Evolutionary conservation across 768 basidiomycete genomes (phyloP), one percentile per base, ranked within the genome.

Genomic region (Amanita brunnescens): DNA sequence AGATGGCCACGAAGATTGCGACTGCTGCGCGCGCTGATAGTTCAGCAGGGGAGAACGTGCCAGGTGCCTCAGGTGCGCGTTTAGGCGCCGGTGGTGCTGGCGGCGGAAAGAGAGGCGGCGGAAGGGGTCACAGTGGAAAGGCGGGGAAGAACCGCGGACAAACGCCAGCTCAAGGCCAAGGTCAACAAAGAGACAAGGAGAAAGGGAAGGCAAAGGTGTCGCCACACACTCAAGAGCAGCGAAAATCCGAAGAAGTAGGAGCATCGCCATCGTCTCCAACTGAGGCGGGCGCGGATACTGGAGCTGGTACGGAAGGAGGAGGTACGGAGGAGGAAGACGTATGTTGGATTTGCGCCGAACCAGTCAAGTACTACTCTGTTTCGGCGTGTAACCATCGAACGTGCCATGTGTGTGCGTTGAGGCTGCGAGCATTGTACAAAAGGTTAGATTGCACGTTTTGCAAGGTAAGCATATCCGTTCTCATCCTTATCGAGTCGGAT

Each of bases 261-360:
- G 8, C 14, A 16, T n/a, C 33, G 14, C 23, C 3, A 37, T 30
- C 32, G 20, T 16, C n/a, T 18, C 39, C 39, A 7, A 7, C 39
- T 13, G 18, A 26, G 14, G 34, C 16, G 8, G n/a, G 21, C 21
- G 13, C 29, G 13, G 30, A 18, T 2, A 32, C 41, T 30, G 39
- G 34, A 6, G n/a, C 10, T 13, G 32, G 32, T 6, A 33, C 29
- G 12, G 42, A 29, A 12, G 51, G 6, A 30, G 52, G 30, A 39
- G 52, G 14, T 2, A 23, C 21, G n/a, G 40, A 20, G n/a, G 63
- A 64, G 10, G 77, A 80, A n/a, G n/a, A n/a, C 45, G 64, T 84
- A 9, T 97, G 95, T 68, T 95, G 83, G 79, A 97, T 97, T 66
- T 96, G 95, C 61, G 93, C 93, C 1, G 92, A 97, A 60, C 85